Evolutionary conservation across 1,284 basidiomycete species (phyloP).

Genomic region (Trichosporon sp.): DNA sequence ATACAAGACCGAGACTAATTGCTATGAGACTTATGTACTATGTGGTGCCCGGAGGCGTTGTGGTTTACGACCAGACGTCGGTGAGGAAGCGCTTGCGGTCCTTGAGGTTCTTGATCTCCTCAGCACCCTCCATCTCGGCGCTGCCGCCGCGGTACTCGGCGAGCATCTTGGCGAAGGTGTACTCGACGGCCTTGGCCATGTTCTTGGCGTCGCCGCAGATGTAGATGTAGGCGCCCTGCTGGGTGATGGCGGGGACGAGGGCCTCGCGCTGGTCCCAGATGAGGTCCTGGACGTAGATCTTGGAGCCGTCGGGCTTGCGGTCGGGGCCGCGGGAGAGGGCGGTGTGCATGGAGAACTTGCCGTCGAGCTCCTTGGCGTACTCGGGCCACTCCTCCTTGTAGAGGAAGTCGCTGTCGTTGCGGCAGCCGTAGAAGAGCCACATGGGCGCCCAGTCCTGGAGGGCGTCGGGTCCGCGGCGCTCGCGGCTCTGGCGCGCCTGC

Average conservation of each 20-base stretch:
- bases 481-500: constrained; percentile 83
- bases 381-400: constrained; percentile 92
- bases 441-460: constrained; percentile 93
- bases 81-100: constrained; percentile 58
- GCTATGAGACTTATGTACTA: not conserved
- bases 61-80: constrained; percentile 41
- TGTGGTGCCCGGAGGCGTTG: not conserved
- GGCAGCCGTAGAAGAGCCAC: constrained; percentile 93
- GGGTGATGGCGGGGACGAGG: constrained; percentile 80
- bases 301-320: constrained; percentile 72
- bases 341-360: constrained; percentile 80
- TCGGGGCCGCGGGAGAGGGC: constrained; percentile 84
- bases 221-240: constrained; percentile 89
- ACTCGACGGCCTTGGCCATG: constrained; percentile 94
- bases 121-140: constrained; percentile 75
- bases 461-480: constrained; percentile 83
- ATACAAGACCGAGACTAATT: not conserved
- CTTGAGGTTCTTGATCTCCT: constrained; percentile 88
- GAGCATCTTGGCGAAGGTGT: constrained; percentile 72
- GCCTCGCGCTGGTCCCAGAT: constrained; percentile 75
- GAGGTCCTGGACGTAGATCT: constrained; percentile 96
- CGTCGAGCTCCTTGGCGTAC: constrained; percentile 78
- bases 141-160: constrained; percentile 89
- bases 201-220: constrained; percentile 94
- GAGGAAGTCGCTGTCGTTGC: constrained; percentile 82